Percentiles rank a stretch among this genome's conserved stretches.
Evolutionary conservation across 441 rosid genomes (phyloP).

Genomic region (Populus hybrid): DNA sequence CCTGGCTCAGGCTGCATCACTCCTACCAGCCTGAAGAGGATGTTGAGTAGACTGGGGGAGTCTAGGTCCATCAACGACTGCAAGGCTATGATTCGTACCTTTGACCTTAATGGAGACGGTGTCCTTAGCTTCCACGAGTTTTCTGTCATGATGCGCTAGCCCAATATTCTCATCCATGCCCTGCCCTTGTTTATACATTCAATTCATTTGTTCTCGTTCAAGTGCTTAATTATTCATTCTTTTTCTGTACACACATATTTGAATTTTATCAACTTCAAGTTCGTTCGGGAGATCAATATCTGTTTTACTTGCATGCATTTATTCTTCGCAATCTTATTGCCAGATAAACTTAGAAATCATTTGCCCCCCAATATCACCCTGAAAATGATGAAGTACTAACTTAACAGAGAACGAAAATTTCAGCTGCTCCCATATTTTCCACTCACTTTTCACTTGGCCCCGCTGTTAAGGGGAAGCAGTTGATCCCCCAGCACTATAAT

Average conservation of each 20-base stretch:
- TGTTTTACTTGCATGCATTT: neutral
- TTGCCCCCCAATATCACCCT: neutral
- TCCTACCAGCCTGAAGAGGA: constrained; percentile 49
- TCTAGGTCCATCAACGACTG: constrained; percentile 43
- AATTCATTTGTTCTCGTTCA: neutral
- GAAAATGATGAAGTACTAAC: neutral
- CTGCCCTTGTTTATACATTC: neutral
- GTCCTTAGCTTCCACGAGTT: constrained; percentile 65
- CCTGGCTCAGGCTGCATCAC: constrained; percentile 48
- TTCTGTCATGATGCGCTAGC: constrained; percentile 46
- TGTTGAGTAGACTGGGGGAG: constrained; percentile 54
- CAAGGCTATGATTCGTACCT: constrained; percentile 49
- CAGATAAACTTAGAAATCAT: neutral
- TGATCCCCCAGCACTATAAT: too few relatives aligned
- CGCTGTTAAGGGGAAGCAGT: neutral
- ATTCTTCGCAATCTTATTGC: neutral
- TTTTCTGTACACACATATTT: neutral
- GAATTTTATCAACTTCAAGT: neutral
- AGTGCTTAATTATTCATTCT: neutral
- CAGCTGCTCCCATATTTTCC: neutral
- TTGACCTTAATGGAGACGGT: constrained; percentile 56
- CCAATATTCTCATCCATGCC: neutral
- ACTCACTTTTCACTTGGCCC: neutral
- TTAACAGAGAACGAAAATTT: neutral
- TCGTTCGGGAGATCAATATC: neutral